Base-by-base conservation (phyloP, 345 rosid genomes). In the Pugionium cornutum region DNA sequence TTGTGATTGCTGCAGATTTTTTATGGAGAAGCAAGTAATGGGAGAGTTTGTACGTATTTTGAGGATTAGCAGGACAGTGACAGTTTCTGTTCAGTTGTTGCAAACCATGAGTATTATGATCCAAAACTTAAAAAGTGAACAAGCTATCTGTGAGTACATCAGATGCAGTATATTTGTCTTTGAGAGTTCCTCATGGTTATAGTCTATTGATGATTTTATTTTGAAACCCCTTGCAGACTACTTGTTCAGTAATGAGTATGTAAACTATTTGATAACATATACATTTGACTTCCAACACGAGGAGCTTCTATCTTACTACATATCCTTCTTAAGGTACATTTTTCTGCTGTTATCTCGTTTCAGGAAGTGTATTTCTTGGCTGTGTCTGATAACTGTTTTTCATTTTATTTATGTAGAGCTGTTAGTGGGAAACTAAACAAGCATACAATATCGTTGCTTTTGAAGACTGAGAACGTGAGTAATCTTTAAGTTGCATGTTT, bases 11-110 rank as follows among this genome's bases (percentile, higher is more conserved):
- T 76, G 71, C 79, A 94, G 97, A 66, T 85, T 77, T 81, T 94
- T 94, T 72, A 94, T 88, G 96, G 97, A 94, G 84, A 84, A 83
- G 81, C 96, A 94, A 81, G 84, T 94, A 67, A 88, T 94, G 99
- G 97, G 84, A 35, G 97, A 94, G 80, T 89, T 94, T 80, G 84
- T 88, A 27, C 67, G 97, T 48, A 82, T 94, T 41, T 79, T 94
- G 62, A 79, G 80, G 66, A 76, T 89, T 40, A 85, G 92, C 79
- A 84, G 57, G 81, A 63, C 84, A 7, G 77, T 73, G 25, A 55
- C 80, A 33, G 83, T 94, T 80, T 83, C 99, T 27, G 85, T 89
- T 75, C 99, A 94, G 82, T 78, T 94, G 83, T 83, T 91, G 81
- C 99, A 94, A 80, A 86, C 97, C 48, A 77, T 91, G 87, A 89